These are phyloP conservation scores for Lactarius evosmus DNA, from an alignment of 768 basidiomycete genomes.

Conservation along the genomic window DNA sequence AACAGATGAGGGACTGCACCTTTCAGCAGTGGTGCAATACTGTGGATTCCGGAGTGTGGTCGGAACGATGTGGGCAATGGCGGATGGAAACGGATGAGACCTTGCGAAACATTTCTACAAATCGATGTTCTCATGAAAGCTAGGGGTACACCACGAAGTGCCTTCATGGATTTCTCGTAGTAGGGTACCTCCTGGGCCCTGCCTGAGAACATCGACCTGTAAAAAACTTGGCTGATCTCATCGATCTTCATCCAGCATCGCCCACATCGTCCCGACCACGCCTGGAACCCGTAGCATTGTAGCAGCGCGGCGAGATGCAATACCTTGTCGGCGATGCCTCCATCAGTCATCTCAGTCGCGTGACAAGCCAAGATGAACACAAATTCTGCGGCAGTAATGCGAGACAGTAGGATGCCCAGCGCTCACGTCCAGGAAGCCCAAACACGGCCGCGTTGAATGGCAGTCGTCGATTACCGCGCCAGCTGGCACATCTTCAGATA, in stretches of 20 bases:
- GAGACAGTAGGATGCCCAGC: not conserved
- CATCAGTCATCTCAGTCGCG: not conserved
- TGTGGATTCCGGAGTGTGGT: not conserved
- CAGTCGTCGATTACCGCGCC: too few species aligned
- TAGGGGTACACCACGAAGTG: not conserved
- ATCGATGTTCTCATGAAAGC: not conserved
- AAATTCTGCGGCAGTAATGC: not conserved
- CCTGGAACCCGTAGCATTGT: not conserved
- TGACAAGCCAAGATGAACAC: not conserved
- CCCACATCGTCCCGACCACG: not conserved
- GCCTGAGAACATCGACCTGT: not conserved
- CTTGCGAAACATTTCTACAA: not conserved
- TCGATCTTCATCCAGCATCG: not conserved
- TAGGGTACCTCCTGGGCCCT: not conserved
- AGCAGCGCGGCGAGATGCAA: not conserved
- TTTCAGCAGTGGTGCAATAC: not conserved
- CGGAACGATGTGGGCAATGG: not conserved
- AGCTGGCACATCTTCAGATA: too few species aligned
- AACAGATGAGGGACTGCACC: not conserved
- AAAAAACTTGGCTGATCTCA: not conserved
- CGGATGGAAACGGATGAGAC: not conserved
- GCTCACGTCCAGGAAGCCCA: too few species aligned
- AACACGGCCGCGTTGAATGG: too few species aligned
- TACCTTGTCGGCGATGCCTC: not conserved
- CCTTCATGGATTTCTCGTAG: not conserved